Evolutionary conservation across 768 basidiomycete genomes (phyloP).

Genomic region (Strobilomyces dryophilus): DNA sequence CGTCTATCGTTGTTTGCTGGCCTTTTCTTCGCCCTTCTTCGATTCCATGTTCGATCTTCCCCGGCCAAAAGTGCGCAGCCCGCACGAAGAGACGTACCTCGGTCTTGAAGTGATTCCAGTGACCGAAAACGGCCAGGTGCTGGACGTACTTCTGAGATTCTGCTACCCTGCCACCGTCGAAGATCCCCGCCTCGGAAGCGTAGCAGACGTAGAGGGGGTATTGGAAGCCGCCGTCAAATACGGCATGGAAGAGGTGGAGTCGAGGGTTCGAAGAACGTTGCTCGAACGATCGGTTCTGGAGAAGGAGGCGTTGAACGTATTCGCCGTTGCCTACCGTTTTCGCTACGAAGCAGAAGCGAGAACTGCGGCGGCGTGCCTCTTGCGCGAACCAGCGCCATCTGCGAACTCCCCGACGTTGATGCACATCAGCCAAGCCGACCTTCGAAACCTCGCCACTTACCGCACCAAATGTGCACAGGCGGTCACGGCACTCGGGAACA

Average conservation of each 20-base stretch:
- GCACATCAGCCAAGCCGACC: slow-evolving; percentile 10
- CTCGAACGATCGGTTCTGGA: slow-evolving; percentile 26
- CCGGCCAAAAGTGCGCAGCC: slow-evolving; percentile 7
- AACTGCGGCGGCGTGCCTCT: slow-evolving; percentile 25
- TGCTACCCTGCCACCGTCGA: slow-evolving; percentile 32
- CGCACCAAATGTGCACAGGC: slow-evolving; percentile 19
- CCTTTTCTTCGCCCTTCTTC: slow-evolving; percentile 29
- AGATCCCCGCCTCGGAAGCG: slow-evolving; percentile 16
- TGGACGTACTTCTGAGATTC: slow-evolving; percentile 32
- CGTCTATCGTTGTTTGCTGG: slow-evolving; percentile 25
- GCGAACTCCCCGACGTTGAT: neutral
- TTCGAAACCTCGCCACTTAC: slow-evolving; percentile 15
- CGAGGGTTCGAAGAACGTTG: slow-evolving; percentile 22
- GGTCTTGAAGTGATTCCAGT: slow-evolving; percentile 28
- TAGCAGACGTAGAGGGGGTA: slow-evolving; percentile 19
- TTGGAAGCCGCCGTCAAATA: slow-evolving; percentile 31
- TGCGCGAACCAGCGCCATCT: slow-evolving; percentile 17
- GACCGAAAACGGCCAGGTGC: slow-evolving; percentile 22
- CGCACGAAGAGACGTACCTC: slow-evolving; percentile 10
- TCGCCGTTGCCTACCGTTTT: slow-evolving; percentile 34
- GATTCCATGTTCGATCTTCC: slow-evolving; percentile 32
- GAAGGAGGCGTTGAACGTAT: slow-evolving; percentile 27
- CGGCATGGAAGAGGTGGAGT: slow-evolving; percentile 26
- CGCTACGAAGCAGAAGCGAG: slow-evolving; percentile 28
- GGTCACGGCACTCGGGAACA: slow-evolving; percentile 16